phyloP scores from a whole-genome alignment of 1,139 yeast species.

The Candida neerlandica region DNA sequence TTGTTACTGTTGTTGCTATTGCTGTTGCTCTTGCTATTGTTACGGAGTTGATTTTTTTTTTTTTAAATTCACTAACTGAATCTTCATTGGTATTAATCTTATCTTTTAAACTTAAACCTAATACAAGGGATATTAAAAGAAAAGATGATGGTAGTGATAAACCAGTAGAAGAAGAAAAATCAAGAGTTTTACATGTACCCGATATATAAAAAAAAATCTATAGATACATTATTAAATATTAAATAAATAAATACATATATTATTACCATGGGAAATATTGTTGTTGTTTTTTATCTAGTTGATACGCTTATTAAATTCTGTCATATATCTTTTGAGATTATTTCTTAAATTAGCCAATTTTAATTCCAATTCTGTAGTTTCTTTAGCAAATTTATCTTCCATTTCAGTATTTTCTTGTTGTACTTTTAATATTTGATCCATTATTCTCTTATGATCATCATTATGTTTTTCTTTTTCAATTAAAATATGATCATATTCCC shows the following conservation, averaged over 20 bases:
- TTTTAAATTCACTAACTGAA: slow-evolving; percentile 7
- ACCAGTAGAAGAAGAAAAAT: slow-evolving; percentile 8
- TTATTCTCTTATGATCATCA: slow-evolving; percentile 51
- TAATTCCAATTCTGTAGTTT: slow-evolving; percentile 53
- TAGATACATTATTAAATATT: slow-evolving; percentile 4
- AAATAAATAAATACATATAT: too few relatives aligned
- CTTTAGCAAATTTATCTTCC: slow-evolving; percentile 51
- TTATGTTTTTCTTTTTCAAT: slow-evolving; percentile 55
- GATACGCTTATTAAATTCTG: slow-evolving; percentile 18
- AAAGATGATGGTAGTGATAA: slow-evolving; percentile 17
- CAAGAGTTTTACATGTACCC: not conserved
- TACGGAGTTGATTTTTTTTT: slow-evolving; percentile 10
- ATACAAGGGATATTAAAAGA: slow-evolving; percentile 26
- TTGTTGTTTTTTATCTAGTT: not conserved
- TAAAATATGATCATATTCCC: slow-evolving; percentile 50
- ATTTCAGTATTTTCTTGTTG: slow-evolving; percentile 49
- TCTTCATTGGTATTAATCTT: slow-evolving; percentile 10
- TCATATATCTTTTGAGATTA: slow-evolving; percentile 43
- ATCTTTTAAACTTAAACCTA: slow-evolving; percentile 14
- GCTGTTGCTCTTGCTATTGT: not conserved
- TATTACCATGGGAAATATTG: not conserved
- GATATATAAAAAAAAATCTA: too few relatives aligned
- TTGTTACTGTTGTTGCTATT: too few relatives aligned
- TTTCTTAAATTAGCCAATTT: slow-evolving; percentile 59
- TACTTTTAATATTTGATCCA: slow-evolving; percentile 48